Base-by-base conservation (phyloP, 1,139 yeast species). In the Suhomyces atakaporum region DNA sequence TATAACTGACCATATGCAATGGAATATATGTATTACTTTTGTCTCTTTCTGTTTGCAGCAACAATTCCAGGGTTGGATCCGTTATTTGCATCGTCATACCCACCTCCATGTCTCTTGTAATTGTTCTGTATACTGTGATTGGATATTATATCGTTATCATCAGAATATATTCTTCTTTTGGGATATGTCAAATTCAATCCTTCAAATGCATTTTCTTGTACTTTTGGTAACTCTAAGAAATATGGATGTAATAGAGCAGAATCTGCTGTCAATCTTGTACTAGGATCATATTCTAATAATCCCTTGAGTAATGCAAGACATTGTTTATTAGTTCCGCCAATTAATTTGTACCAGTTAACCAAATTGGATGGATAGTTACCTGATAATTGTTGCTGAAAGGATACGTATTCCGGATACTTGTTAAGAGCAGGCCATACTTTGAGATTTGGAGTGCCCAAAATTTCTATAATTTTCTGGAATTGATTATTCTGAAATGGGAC, bases 401-500 rank as follows among this genome's bases (percentile, higher is more conserved):
- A 77, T 13, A 73, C 73, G 55, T 75, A 92, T 51, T 92, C 98
- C 0, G 98, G 98, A 54, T 88, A 89, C 45, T 81, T 81, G 33
- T 73, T 69, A 28, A 92, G 61, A 16, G 83, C 71, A 0, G 92
- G 85, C 98, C 98, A 92, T 29, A 67, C 73, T 15, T 79, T 77
- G 3, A 69, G 57, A 3, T 78, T 78, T 1, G 99, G 99, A 0
- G 95, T 79, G 1, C 99, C 99, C 47, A 92, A 63, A 12, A 92
- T 84, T 58, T 92, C 97, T 22, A 92, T 69, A 18, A 92, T 90
- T 55, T 89, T 89, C 50, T 86, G 85, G 56, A 90, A 75, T 63
- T 92, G 99, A 54, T 86, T 90, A 39, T 85, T 81, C 60, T 92
- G 98, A 58, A 92, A 92, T 3, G 97, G 97, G 2, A 90, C 92